Conservation (phyloP, 1,284 basidiomycete genomes). For the Moesziomyces sp. region DNA sequence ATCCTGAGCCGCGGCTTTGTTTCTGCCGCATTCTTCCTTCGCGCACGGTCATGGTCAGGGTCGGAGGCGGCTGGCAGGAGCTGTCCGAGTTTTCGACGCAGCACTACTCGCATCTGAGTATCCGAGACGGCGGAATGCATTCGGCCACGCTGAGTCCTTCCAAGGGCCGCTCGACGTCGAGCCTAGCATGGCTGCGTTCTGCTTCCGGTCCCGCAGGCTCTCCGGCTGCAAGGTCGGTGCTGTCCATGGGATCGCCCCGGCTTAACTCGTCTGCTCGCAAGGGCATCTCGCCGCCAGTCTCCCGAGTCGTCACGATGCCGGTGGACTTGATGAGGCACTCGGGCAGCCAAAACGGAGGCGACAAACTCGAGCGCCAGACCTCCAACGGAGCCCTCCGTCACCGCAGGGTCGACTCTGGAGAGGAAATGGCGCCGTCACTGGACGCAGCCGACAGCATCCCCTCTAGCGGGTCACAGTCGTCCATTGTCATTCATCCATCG, state of each 20-base stretch:
- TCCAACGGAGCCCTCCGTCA: background rate
- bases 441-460: constrained; percentile 5
- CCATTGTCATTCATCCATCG: constrained; percentile 24
- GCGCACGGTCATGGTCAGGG: constrained; percentile 64
- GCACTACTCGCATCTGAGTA: constrained; percentile 38
- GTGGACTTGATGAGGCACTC: constrained; percentile 1
- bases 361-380: background rate
- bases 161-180: background rate
- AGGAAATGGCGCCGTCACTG: background rate
- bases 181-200: constrained; percentile 26
- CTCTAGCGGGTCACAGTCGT: constrained; percentile 20
- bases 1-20: constrained; percentile 61
- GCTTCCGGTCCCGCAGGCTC: constrained; percentile 27
- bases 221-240: constrained; percentile 8
- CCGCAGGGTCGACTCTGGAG: background rate
- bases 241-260: constrained; percentile 17
- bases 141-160: background rate
- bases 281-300: constrained; percentile 2
- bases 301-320: constrained; percentile 32
- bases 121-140: background rate
- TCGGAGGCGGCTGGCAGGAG: constrained; percentile 67
- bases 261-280: constrained; percentile 1
- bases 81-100: constrained; percentile 56
- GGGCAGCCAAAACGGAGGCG: background rate
- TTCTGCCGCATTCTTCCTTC: constrained; percentile 64